phyloP scores from a whole-genome alignment of 129 eudicot species.

The Lactuca sativa region DNA sequence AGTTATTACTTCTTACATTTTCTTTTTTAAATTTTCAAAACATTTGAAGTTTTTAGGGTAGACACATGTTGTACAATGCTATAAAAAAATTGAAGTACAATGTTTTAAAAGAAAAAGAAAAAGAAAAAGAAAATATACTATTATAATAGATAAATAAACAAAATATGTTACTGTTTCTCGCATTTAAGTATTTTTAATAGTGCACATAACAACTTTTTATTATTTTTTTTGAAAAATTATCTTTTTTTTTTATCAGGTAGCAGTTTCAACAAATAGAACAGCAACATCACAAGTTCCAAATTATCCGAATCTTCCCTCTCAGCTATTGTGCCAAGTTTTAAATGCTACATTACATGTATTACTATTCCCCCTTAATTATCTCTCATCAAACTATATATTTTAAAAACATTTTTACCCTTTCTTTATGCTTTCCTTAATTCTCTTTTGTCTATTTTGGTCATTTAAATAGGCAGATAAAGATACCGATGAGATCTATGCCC shows the following conservation, averaged over 20 bases:
- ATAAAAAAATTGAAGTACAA: too few species aligned
- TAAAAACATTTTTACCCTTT: background rate
- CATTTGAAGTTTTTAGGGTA: background rate
- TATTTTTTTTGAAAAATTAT: background rate
- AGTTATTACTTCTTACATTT: background rate
- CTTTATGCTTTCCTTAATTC: background rate
- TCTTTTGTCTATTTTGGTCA: slow-evolving; percentile 9
- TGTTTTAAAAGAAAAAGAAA: too few species aligned
- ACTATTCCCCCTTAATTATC: slow-evolving; percentile 33
- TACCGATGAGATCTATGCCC: slow-evolving; percentile 97
- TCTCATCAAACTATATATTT: background rate
- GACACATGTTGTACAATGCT: too few species aligned
- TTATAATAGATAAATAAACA: background rate
- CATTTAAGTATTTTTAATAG: too few species aligned
- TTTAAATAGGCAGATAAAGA: slow-evolving; percentile 91
- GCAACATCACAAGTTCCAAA: slow-evolving; percentile 96
- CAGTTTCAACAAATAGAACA: slow-evolving; percentile 85
- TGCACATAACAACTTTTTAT: too few species aligned
- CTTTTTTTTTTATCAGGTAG: slow-evolving; percentile 58
- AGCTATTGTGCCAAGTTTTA: slow-evolving; percentile 94
- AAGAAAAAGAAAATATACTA: too few species aligned
- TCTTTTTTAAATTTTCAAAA: background rate
- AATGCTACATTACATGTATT: slow-evolving; percentile 92
- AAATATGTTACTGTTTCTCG: background rate
- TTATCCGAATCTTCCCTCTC: slow-evolving; percentile 94